Conservation (phyloP, 371 early-diverging fungal genomes). For the Blyttiomyces sp. region DNA sequence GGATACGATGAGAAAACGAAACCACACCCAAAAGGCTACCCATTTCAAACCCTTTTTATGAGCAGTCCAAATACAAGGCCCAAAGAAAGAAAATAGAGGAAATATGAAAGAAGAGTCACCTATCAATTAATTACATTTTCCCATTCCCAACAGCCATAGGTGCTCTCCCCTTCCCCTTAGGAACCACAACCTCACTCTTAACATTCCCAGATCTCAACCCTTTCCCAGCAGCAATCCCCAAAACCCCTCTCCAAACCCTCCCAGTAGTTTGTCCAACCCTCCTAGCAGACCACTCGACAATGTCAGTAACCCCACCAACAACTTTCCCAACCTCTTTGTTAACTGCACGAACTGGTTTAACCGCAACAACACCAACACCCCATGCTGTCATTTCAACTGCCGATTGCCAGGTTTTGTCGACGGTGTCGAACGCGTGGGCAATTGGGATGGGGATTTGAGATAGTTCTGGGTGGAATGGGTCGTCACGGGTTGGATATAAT, state of each 20-base stretch:
- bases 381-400: constrained; percentile 20
- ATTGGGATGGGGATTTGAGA: constrained; percentile 8
- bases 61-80: too few species aligned
- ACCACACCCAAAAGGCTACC: too few species aligned
- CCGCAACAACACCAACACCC: constrained; percentile 11
- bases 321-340: constrained; percentile 5
- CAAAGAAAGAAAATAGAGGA: too few species aligned
- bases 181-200: too few species aligned
- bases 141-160: too few species aligned
- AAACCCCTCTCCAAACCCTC: neutral
- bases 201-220: too few species aligned
- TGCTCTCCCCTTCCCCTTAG: too few species aligned
- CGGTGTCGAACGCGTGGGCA: constrained; percentile 7
- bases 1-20: too few species aligned
- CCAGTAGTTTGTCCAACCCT: constrained; percentile 2
- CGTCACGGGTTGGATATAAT: constrained; percentile 11
- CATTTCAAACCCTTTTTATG: too few species aligned
- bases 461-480: constrained; percentile 17
- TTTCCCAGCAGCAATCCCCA: too few species aligned
- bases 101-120: too few species aligned
- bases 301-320: neutral
- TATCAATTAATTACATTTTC: too few species aligned
- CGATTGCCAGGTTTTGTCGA: constrained; percentile 13
- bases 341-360: constrained; percentile 3
- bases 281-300: constrained; percentile 4